phyloP scores from a whole-genome alignment of 345 rosid species.

The Capsella bursapastoris region DNA sequence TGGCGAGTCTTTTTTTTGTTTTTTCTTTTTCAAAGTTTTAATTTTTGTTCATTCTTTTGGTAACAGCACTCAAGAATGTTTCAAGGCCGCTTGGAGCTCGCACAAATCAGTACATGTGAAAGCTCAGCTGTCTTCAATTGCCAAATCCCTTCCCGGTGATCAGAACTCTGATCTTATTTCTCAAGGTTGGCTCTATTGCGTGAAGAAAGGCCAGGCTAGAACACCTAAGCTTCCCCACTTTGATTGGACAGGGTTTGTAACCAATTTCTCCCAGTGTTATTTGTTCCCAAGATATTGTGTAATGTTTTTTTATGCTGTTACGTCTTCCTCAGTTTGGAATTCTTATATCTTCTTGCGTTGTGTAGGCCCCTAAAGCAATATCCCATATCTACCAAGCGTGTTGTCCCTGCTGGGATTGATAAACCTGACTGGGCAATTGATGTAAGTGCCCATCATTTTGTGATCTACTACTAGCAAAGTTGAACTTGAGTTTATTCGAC shows the following conservation, averaged over 20 bases:
- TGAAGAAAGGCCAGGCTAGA: slow-evolving; percentile 74
- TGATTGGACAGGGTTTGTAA: slow-evolving; percentile 92
- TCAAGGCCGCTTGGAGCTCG: slow-evolving; percentile 90
- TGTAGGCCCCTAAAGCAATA: slow-evolving; percentile 77
- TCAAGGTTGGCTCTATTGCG: slow-evolving; percentile 84
- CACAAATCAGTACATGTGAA: slow-evolving; percentile 86
- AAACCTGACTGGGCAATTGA: slow-evolving; percentile 93
- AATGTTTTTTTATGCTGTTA: neutral
- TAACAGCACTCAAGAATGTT: slow-evolving; percentile 89
- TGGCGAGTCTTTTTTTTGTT: neutral
- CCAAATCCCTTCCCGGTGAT: slow-evolving; percentile 49
- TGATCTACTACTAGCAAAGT: neutral
- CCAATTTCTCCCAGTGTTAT: neutral
- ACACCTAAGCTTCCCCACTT: slow-evolving; percentile 73
- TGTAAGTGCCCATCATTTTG: slow-evolving; percentile 55
- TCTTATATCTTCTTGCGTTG: slow-evolving; percentile 30
- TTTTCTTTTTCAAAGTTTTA: neutral
- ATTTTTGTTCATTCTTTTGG: neutral
- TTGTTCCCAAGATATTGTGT: neutral
- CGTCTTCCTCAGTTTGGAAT: neutral
- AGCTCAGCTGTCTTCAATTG: slow-evolving; percentile 62
- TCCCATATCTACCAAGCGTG: slow-evolving; percentile 69
- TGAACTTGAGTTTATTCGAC: neutral
- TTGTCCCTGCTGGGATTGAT: slow-evolving; percentile 69
- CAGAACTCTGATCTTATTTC: slow-evolving; percentile 47